A percentile compares a stretch with the other conserved stretches of the same genome.
Conservation (phyloP, 1,284 basidiomycete genomes). For the Ceratobasidium sp. region DNA sequence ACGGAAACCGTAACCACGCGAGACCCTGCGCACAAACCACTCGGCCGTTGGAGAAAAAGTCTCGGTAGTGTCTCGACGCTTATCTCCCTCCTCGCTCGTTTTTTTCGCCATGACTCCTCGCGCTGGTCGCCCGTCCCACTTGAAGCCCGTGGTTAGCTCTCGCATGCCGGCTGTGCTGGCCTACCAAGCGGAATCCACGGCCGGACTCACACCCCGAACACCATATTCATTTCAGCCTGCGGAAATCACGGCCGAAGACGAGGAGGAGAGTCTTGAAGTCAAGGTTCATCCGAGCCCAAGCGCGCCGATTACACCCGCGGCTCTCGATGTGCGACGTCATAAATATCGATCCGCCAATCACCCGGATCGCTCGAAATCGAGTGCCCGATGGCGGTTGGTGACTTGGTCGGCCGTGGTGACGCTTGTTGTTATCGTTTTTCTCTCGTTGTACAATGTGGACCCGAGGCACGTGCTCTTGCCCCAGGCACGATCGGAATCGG, state of each 20-base stretch:
- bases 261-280: not conserved
- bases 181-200: not conserved
- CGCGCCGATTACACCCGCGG: slow-evolving; percentile 8
- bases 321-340: not conserved
- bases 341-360: not conserved
- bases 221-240: slow-evolving; percentile 4
- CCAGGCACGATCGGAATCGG: slow-evolving; percentile 6
- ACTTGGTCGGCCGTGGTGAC: slow-evolving; percentile 8
- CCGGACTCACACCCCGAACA: slow-evolving; percentile 7
- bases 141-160: not conserved
- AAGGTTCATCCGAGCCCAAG: slow-evolving; percentile 6
- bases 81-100: not conserved
- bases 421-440: not conserved
- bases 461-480: slow-evolving; percentile 8
- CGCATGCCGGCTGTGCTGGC: slow-evolving; percentile 2
- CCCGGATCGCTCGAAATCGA: not conserved
- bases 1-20: not conserved
- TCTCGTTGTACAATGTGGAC: slow-evolving; percentile 22
- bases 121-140: slow-evolving; percentile 27
- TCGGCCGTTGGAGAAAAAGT: not conserved
- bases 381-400: not conserved
- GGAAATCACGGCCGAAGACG: not conserved
- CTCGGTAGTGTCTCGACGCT: not conserved
- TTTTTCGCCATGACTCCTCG: slow-evolving; percentile 1
- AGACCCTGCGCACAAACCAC: not conserved